phyloP scores from a whole-genome alignment of 805 yeast species.

The Kockiozyma suomiensis region DNA sequence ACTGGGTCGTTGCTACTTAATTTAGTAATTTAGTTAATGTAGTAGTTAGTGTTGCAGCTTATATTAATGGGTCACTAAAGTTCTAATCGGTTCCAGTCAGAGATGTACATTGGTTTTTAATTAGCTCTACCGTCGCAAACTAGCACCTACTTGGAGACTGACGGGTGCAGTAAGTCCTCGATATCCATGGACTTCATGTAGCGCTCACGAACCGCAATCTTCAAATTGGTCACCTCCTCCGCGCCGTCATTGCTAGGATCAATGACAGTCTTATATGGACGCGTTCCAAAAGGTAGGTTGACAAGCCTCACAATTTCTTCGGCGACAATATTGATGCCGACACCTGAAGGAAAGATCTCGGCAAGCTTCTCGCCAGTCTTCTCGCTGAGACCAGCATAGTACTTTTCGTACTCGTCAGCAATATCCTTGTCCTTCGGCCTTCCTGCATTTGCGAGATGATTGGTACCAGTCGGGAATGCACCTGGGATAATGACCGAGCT shows the following conservation, averaged over 20 bases:
- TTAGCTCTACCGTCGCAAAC: too few species aligned
- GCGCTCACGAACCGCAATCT: conserved; percentile 2
- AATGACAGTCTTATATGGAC: conserved; percentile 12
- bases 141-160: background rate
- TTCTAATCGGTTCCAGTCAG: too few species aligned
- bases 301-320: conserved; percentile 13
- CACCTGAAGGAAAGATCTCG: conserved; percentile 3
- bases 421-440: conserved; percentile 5
- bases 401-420: conserved; percentile 13
- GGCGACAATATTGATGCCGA: conserved; percentile 10
- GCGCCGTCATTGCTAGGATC: conserved; percentile 16
- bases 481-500: conserved; percentile 8
- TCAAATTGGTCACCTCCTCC: conserved; percentile 9
- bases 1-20: too few species aligned
- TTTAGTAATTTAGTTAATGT: too few species aligned
- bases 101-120: too few species aligned
- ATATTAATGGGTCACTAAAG: too few species aligned
- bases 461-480: conserved; percentile 14
- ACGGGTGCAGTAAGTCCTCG: conserved; percentile 14
- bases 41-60: too few species aligned
- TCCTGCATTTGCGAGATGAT: conserved; percentile 11
- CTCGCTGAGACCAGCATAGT: conserved; percentile 8
- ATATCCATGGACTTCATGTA: conserved; percentile 12
- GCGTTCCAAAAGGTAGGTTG: conserved; percentile 1
- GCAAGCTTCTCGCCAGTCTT: conserved; percentile 6